phyloP scores from a whole-genome alignment of 2,329 filamentous ascomycete genomes.

The Cladosporium velox region DNA sequence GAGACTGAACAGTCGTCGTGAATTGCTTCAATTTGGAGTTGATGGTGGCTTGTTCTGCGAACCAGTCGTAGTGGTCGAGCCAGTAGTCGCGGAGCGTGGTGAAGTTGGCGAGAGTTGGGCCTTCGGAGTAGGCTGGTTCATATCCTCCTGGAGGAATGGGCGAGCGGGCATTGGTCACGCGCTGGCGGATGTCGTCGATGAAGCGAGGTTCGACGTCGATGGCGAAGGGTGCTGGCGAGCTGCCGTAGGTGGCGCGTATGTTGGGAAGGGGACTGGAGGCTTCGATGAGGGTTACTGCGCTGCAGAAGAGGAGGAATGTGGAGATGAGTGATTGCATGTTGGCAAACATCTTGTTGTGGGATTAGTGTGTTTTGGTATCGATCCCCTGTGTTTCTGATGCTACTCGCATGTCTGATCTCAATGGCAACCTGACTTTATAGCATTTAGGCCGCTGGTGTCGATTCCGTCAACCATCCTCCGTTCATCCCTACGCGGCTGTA shows the following conservation, averaged over 20 bases:
- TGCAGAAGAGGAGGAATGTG: not conserved
- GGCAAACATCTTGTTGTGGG: not conserved
- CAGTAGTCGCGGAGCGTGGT: conserved; percentile 43
- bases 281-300: not conserved
- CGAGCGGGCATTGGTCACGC: not conserved
- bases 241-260: not conserved
- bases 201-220: conserved; percentile 4
- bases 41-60: conserved; percentile 58
- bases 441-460: too few relatives aligned
- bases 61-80: conserved; percentile 68
- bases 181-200: conserved; percentile 2
- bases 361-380: too few relatives aligned
- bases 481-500: not conserved
- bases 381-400: too few relatives aligned
- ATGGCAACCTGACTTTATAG: too few relatives aligned
- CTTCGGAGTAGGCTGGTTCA: not conserved
- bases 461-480: too few relatives aligned
- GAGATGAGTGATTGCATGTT: not conserved
- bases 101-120: not conserved
- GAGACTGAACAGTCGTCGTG: conserved; percentile 49
- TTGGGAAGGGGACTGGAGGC: not conserved
- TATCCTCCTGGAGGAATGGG: not conserved
- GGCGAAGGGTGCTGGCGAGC: not conserved
- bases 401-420: too few relatives aligned
- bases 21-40: conserved; percentile 65